Evolutionary conservation across 768 basidiomycete species (phyloP).

Genomic region (Boletellus sp.): DNA sequence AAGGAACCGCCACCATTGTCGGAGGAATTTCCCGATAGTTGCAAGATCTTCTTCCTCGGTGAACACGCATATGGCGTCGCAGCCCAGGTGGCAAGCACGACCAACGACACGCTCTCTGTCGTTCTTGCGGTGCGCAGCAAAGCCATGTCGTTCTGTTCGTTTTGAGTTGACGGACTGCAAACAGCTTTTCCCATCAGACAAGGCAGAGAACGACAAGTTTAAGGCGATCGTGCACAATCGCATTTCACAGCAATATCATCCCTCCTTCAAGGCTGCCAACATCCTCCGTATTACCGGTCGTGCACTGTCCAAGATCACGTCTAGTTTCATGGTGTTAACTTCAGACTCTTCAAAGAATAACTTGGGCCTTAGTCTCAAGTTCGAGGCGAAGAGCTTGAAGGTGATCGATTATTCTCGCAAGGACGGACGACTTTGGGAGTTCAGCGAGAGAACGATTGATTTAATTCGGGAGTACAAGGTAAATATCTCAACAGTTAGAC

Average conservation of each 20-base stretch:
- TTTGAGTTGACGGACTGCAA: neutral
- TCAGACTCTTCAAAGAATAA: slow-evolving; percentile 79
- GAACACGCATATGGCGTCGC: slow-evolving; percentile 95
- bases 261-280: slow-evolving; percentile 75
- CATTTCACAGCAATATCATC: slow-evolving; percentile 58
- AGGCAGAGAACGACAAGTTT: slow-evolving; percentile 74
- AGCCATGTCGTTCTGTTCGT: neutral
- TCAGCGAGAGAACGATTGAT: slow-evolving; percentile 79
- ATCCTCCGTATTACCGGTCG: slow-evolving; percentile 71
- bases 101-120: slow-evolving; percentile 69
- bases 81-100: slow-evolving; percentile 78
- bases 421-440: slow-evolving; percentile 86
- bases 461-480: slow-evolving; percentile 85
- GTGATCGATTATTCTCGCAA: slow-evolving; percentile 91
- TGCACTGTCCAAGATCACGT: slow-evolving; percentile 86
- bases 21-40: slow-evolving; percentile 87
- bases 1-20: slow-evolving; percentile 74
- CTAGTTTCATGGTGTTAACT: slow-evolving; percentile 86
- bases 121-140: slow-evolving; percentile 68
- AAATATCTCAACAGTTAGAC: neutral
- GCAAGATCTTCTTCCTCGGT: slow-evolving; percentile 94
- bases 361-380: slow-evolving; percentile 91
- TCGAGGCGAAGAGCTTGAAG: slow-evolving; percentile 90
- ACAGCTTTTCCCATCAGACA: slow-evolving; percentile 87
- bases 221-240: slow-evolving; percentile 56